Conservation (phyloP, 352 stramenopile genomes). For the Globisporangium heterothallicum region DNA sequence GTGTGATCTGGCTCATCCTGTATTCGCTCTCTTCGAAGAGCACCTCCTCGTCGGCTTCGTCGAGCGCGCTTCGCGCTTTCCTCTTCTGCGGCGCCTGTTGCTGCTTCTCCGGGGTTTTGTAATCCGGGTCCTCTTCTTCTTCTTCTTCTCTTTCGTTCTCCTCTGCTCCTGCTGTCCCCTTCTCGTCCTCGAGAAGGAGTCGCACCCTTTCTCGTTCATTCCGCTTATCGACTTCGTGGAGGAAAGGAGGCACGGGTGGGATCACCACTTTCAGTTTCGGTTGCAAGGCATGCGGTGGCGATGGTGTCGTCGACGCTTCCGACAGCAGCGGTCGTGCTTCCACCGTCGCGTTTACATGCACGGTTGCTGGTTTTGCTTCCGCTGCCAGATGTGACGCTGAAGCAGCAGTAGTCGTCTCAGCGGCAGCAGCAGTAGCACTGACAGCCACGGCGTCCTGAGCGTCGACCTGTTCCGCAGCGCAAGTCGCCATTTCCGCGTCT, state of each 20-base stretch:
- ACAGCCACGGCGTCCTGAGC: neutral
- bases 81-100: conserved; percentile 5
- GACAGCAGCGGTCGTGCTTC: neutral
- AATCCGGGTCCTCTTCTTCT: conserved; percentile 7
- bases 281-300: neutral
- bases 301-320: neutral
- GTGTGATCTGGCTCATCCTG: conserved; percentile 47
- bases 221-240: conserved; percentile 15
- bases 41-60: conserved; percentile 17
- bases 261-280: conserved; percentile 13
- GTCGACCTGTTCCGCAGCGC: neutral
- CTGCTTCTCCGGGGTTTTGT: conserved; percentile 15
- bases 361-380: neutral
- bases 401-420: no score
- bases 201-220: conserved; percentile 6
- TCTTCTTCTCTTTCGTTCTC: neutral
- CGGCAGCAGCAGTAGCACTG: no score
- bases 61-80: conserved; percentile 4
- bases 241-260: conserved; percentile 15
- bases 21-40: conserved; percentile 21
- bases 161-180: neutral
- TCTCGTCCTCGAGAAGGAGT: neutral
- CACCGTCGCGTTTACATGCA: neutral
- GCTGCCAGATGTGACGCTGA: neutral
- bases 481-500: neutral